Conservation (phyloP, 148 eudicot genomes). For the Selenicereus undatus region DNA sequence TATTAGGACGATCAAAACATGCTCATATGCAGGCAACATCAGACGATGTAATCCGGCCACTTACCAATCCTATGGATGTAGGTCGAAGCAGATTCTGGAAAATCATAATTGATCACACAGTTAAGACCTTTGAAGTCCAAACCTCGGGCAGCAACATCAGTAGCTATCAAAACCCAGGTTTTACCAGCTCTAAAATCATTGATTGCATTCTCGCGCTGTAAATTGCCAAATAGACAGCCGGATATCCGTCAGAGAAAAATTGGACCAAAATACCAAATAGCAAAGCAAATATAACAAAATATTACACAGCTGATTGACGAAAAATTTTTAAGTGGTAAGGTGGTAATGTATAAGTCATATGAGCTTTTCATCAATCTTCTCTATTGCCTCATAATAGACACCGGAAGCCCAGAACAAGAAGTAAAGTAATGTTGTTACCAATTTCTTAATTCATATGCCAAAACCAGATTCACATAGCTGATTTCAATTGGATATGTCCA, state of each 20-base stretch:
- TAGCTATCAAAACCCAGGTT: constrained; percentile 95
- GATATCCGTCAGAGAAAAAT: not conserved
- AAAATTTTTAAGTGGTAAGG: not conserved
- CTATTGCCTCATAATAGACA: not conserved
- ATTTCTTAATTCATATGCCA: not conserved
- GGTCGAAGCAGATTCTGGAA: constrained; percentile 86
- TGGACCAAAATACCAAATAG: not conserved
- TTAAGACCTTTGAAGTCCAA: constrained; percentile 99
- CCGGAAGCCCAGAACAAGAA: not conserved
- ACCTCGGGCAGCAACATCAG: constrained; percentile 92
- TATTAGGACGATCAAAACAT: not conserved
- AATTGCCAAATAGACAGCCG: constrained; percentile 9
- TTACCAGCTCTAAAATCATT: constrained; percentile 94
- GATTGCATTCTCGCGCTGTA: constrained; percentile 85
- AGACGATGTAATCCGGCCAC: constrained; percentile 12
- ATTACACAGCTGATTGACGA: too few relatives aligned
- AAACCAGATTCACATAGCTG: not conserved
- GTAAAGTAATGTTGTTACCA: not conserved
- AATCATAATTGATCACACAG: constrained; percentile 93
- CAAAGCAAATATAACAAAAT: not conserved
- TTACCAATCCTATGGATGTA: constrained; percentile 96
- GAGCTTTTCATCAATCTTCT: not conserved
- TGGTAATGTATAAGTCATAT: not conserved
- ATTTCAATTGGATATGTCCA: not conserved
- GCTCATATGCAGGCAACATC: not conserved